Evolutionary conservation across 2,329 filamentous ascomycete genomes (phyloP), one percentile per base, ranked within the genome.

Genomic region (Plectosphaerella sp.): DNA sequence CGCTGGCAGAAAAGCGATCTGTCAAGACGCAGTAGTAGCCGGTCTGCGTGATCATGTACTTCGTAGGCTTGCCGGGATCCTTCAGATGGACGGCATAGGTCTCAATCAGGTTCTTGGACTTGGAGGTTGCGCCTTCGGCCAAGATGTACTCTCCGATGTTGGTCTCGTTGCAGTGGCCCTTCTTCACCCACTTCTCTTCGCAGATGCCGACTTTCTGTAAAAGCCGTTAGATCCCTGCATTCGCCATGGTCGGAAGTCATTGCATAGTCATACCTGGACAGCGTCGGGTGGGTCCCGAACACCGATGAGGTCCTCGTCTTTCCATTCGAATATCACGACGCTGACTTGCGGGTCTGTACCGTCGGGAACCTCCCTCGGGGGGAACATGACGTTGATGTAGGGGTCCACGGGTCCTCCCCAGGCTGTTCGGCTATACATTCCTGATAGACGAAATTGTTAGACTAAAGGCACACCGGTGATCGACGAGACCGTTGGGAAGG

Each of bases 1-100:
- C 78, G 18, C 80, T 76, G 1, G 79, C 75, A 24, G 79, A 83
- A 66, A 84, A 93, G 20, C 80, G 80, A 58, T 84, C 86, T 1
- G 91, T 94, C 49, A 89, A 84, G 54, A 99, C 87, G 64, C 94
- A 99, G 70, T 96, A 99, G 72, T 97, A 99, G 25, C 94, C 94
- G 0, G 94, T 99, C 69, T 90, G 91, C 64, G 86, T 86, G 61
- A 97, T 86, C 6, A 83, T 78, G 67, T 97, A 99, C 57, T 91
- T 89, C 67, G 96, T 83, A 3, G 85, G 78, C 11, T 78, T 75
- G 18, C 72, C 67, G 2, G 89, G 80, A 52, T 89, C 77, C 58
- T 91, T 93, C 49, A 97, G 78, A 65, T 96, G 85, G 54, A 97
- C 76, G 10, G 91, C 90, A 67, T 88, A 77, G 55, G 91, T 93